These are phyloP conservation scores for Brassica rapa DNA, from an alignment of 345 rosid genomes.

Conservation along the genomic window DNA sequence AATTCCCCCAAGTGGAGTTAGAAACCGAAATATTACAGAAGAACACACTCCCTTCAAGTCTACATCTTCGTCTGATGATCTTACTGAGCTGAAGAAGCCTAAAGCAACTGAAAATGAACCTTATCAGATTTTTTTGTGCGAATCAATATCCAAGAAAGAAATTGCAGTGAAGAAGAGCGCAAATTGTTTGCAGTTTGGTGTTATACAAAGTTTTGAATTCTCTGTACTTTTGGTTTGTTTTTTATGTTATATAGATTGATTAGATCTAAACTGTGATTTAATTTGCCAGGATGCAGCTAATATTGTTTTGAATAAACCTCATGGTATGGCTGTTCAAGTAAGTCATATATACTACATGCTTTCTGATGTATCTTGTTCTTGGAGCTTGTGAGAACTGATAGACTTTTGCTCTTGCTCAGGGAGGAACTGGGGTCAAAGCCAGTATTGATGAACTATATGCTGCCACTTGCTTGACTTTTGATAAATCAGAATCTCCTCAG, in stretches of 20 bases:
- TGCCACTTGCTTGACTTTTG: slow-evolving; percentile 61
- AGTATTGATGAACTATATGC: slow-evolving; percentile 78
- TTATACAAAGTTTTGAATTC: slow-evolving; percentile 58
- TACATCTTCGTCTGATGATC: slow-evolving; percentile 33
- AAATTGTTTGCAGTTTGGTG: slow-evolving; percentile 62
- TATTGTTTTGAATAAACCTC: slow-evolving; percentile 82
- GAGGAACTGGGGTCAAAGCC: slow-evolving; percentile 75
- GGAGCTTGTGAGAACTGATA: neutral
- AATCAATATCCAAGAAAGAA: no score
- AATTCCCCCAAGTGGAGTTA: no score
- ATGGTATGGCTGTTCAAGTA: slow-evolving; percentile 93
- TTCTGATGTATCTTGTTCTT: neutral
- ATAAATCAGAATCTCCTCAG: slow-evolving; percentile 66
- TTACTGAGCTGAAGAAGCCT: slow-evolving; percentile 45
- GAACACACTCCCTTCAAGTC: neutral
- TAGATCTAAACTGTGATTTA: slow-evolving; percentile 17
- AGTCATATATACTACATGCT: slow-evolving; percentile 2
- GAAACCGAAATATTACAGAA: no score
- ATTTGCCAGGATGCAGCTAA: slow-evolving; percentile 66
- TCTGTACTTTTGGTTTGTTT: slow-evolving; percentile 2
- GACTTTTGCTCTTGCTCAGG: slow-evolving; percentile 44
- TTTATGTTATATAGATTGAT: slow-evolving; percentile 11
- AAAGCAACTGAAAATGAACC: slow-evolving; percentile 6
- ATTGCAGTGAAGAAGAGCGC: slow-evolving; percentile 56
- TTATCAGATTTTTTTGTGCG: no score